Evolutionary conservation across 352 stramenopile genomes (phyloP), one percentile per base, ranked within the genome.

Genomic region (Phytopythium kandeliae): DNA sequence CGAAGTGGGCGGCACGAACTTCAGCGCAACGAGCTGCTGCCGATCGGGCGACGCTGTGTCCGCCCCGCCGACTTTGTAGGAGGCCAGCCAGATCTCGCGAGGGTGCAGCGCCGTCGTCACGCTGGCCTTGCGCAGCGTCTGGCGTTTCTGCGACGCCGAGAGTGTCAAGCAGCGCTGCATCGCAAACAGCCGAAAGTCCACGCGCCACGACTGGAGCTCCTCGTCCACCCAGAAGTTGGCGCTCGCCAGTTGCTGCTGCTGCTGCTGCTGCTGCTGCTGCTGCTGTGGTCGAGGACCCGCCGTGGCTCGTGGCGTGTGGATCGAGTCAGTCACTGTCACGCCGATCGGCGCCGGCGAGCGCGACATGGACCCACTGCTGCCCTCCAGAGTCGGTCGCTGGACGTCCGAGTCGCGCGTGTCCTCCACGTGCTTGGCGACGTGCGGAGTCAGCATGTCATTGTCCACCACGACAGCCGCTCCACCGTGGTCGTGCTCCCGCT

Each of bases 191-290:
- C 78, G 58, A 37, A 86, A 89, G 51, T 86, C 72, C 24, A 86
- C 50, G 1, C 72, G 69, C 77, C 77, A 88, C 15, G 71, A 60
- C 56, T 88, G 74, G 17, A 86, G 65, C 41, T 86, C 78, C 48
- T 86, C 70, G 10, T 85, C 70, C 24, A 89, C 65, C 78, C 78
- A 89, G 50, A 89, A 86, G 30, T 73, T 75, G 40, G 67, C 71
- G 41, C 54, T 69, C 13, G 21, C 55, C 6, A 65, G 60, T 31
- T 35, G 44, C 44, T 50, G 44, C 44, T 50, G 44, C n/a, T 5
- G 21, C 21, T 51, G 59, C 28, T 30, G 38, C n/a, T 45, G 38
- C n/a, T 49, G n/a, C n/a, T 50, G 59, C 28, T 30, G 38, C n/a
- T 45, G 38, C n/a, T 49, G 44, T 9, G 16, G 16, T 25, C 28